A percentile compares a stretch with the other conserved stretches of the same genome.
phyloP scores from a whole-genome alignment of 805 yeast genomes.

The Cyberlindnera amylophila region DNA sequence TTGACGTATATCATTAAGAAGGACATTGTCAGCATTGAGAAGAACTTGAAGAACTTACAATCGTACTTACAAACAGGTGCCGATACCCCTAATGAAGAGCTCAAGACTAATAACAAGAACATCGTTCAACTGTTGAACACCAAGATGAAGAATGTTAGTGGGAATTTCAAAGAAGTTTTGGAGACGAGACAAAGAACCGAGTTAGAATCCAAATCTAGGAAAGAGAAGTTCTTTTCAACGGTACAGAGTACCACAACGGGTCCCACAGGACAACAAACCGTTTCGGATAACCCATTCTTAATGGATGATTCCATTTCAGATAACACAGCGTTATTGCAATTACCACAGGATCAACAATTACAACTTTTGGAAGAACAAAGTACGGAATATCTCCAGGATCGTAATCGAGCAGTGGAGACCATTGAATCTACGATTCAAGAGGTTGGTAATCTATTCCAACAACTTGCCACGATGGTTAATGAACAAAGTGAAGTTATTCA shows the following conservation, averaged over 20 bases:
- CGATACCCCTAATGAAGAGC: conserved; percentile 40
- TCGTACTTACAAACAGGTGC: conserved; percentile 40
- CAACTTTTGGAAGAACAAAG: conserved; percentile 83
- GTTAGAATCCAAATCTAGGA: conserved; percentile 71
- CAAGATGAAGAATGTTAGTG: conserved; percentile 86
- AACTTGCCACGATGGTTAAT: conserved; percentile 93
- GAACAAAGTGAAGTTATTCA: conserved; percentile 97
- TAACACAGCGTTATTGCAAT: conserved; percentile 43
- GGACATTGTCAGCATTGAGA: conserved; percentile 78
- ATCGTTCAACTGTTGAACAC: conserved; percentile 85
- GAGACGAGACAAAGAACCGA: conserved; percentile 85
- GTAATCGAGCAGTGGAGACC: conserved; percentile 90
- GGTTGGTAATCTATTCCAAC: conserved; percentile 91
- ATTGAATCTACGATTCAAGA: conserved; percentile 97
- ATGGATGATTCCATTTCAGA: conserved; percentile 20
- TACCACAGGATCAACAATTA: conserved; percentile 85
- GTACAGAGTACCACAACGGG: conserved; percentile 23
- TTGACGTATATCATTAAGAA: conserved; percentile 77
- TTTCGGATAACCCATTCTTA: conserved; percentile 37
- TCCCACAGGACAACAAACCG: conserved; percentile 16
- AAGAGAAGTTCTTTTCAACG: conserved; percentile 73
- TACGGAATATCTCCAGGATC: conserved; percentile 68
- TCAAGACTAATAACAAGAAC: conserved; percentile 76
- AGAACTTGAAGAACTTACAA: conserved; percentile 60
- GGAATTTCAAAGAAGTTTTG: conserved; percentile 85